Evolutionary conservation across 1,284 basidiomycete genomes (phyloP).

Genomic region (Leccinum fuscescens): DNA sequence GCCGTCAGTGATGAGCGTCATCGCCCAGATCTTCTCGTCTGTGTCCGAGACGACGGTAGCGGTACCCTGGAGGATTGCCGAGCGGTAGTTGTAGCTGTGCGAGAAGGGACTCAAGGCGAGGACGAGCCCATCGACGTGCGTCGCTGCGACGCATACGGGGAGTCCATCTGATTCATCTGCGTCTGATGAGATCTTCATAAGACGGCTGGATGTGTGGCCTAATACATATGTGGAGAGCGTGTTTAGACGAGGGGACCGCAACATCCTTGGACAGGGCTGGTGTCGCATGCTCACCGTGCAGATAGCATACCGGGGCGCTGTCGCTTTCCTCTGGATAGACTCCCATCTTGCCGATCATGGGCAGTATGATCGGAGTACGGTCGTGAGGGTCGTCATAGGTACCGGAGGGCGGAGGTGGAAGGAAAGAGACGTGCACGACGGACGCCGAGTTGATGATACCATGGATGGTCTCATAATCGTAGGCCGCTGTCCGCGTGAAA

Average conservation of each 20-base stretch:
- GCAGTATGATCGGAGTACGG: slow-evolving; percentile 23
- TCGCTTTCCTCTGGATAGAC: slow-evolving; percentile 15
- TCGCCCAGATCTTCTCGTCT: slow-evolving; percentile 28
- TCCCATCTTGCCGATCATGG: slow-evolving; percentile 28
- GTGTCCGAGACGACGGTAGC: slow-evolving; percentile 16
- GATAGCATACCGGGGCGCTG: slow-evolving; percentile 19
- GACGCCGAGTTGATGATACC: slow-evolving; percentile 22
- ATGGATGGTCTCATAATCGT: slow-evolving; percentile 25
- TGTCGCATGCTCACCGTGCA: slow-evolving; percentile 18
- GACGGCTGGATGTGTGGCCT: slow-evolving; percentile 28
- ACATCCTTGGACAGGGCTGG: background rate
- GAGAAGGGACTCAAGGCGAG: slow-evolving; percentile 26
- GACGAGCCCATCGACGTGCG: slow-evolving; percentile 27
- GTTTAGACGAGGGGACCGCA: background rate
- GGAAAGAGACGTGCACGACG: slow-evolving; percentile 28
- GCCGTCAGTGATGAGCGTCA: slow-evolving; percentile 22
- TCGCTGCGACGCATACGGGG: slow-evolving; percentile 23
- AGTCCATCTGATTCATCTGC: slow-evolving; percentile 9
- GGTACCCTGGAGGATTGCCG: slow-evolving; percentile 24
- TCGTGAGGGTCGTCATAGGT: slow-evolving; percentile 13
- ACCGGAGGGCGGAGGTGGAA: slow-evolving; percentile 18
- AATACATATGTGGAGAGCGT: background rate
- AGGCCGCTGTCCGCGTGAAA: slow-evolving; percentile 13
- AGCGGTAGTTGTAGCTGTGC: slow-evolving; percentile 29
- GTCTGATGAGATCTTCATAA: slow-evolving; percentile 23